Evolutionary conservation across 2,329 filamentous ascomycete species (phyloP).

Genomic region (Epichloe uncinata): DNA sequence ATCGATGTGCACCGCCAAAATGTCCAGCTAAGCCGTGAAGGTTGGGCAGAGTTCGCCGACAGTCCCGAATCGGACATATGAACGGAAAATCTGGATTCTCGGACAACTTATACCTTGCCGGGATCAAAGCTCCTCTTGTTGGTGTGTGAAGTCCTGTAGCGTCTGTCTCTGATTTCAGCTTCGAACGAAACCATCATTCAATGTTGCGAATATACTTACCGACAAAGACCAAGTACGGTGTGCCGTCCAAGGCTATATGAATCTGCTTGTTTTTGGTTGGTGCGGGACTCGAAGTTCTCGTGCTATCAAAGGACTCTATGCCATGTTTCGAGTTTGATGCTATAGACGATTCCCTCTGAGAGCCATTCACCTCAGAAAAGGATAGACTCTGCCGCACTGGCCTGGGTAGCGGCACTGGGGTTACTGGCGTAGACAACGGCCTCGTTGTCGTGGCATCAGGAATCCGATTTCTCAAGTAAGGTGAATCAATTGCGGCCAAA

Average conservation of each 20-base stretch:
- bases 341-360: neutral
- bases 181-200: neutral
- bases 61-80: constrained; percentile 26
- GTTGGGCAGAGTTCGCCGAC: constrained; percentile 16
- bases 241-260: neutral
- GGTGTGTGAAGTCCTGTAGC: neutral
- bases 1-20: constrained; percentile 13
- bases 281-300: neutral
- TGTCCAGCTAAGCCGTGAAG: constrained; percentile 14
- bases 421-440: neutral
- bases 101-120: constrained; percentile 18
- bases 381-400: neutral
- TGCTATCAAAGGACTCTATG: neutral
- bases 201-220: neutral
- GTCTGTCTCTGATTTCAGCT: neutral
- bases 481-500: neutral
- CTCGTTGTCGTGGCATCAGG: neutral
- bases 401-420: neutral
- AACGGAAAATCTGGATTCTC: constrained; percentile 13
- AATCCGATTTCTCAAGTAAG: neutral
- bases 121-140: constrained; percentile 19
- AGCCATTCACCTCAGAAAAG: neutral
- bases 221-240: neutral
- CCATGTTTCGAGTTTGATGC: neutral
- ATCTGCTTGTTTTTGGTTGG: neutral